phyloP scores from a whole-genome alignment of 306 rosid species.

The Cajanus cajan region DNA sequence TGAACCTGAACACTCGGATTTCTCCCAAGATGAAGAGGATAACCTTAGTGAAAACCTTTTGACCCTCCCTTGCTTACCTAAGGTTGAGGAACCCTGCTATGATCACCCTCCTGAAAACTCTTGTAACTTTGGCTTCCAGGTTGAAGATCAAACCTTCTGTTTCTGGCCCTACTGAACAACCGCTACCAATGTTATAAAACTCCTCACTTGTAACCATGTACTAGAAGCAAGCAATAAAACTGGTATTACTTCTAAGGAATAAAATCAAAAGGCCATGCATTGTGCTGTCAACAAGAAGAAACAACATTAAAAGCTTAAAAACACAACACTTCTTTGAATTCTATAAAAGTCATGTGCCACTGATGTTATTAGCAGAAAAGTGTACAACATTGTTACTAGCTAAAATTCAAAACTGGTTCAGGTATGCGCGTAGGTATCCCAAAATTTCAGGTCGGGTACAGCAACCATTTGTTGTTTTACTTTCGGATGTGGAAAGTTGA shows the following conservation, averaged over 20 bases:
- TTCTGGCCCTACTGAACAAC: conserved; percentile 55
- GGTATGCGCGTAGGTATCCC: conserved; percentile 4
- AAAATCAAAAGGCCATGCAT: conserved; percentile 4
- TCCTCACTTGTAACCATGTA: conserved; percentile 45
- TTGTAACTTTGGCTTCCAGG: conserved; percentile 46
- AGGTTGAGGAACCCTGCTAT: conserved; percentile 54
- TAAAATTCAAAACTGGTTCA: conserved; percentile 24
- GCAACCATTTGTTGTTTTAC: conserved; percentile 21
- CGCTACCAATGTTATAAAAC: background rate
- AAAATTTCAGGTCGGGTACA: conserved; percentile 26
- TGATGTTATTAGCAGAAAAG: background rate
- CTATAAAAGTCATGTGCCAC: background rate
- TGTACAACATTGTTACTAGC: background rate
- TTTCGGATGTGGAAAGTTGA: conserved; percentile 15
- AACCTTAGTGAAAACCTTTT: conserved; percentile 44
- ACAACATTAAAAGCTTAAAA: background rate
- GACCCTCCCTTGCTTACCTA: conserved; percentile 46
- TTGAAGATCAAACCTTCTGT: conserved; percentile 65
- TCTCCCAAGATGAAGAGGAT: conserved; percentile 78
- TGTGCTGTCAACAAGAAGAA: background rate
- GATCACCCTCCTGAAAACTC: conserved; percentile 49
- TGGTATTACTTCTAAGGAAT: conserved; percentile 23
- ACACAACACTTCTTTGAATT: background rate
- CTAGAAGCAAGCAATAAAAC: conserved; percentile 51
- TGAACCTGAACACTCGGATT: conserved; percentile 69